Evolutionary conservation across 371 early-diverging fungal species (phyloP), one percentile per base, ranked within the genome.

Genomic region (Mucor velutinosus): DNA sequence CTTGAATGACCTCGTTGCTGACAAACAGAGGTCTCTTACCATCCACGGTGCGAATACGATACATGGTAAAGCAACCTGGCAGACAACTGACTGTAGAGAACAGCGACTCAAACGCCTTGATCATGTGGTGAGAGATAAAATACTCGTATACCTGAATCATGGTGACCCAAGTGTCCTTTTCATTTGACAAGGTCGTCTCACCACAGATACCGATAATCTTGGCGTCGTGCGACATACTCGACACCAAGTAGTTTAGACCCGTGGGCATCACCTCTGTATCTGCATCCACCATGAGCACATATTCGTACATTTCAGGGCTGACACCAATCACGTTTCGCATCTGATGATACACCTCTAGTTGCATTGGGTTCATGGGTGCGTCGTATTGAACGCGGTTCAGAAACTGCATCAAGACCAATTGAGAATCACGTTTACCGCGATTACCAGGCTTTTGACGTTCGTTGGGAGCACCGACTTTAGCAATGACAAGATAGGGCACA

Each of bases 61-160:
- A 98, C 91, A 95, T 92, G 67, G 92, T 92, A 85, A 98, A 97
- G 79, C 97, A 97, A 15, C 98, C 97, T 3, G 97, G 97, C 65
- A 97, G 82, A 80, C 98, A 97, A n/a, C 97, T 95, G 23, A 97
- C 97, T 37, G 92, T 85, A 0, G 99, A 99, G 78, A 99, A 99
- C 43, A 99, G 86, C 25, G 96, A 95, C 82, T 99, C 99, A 82
- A 99, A 99, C 0, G 99, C 93, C 80, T 99, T 99, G 21, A 95
- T 89, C 58, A 98, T 74, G 74, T 97, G 97, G 80, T 99, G 99
- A 39, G 97, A 96, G 69, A 98, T 99, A 75, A 95, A 99, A 86
- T 99, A 97, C 73, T 96, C 97, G 76, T 94, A 97, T 15, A 99
- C 98, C 76, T 99, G 99, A 77, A 98, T 95, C 95, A 97, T 97